These are phyloP conservation scores for Rhynchospora tenuis DNA, from an alignment of 176 grass and related monocot genomes.

Conservation along the genomic window DNA sequence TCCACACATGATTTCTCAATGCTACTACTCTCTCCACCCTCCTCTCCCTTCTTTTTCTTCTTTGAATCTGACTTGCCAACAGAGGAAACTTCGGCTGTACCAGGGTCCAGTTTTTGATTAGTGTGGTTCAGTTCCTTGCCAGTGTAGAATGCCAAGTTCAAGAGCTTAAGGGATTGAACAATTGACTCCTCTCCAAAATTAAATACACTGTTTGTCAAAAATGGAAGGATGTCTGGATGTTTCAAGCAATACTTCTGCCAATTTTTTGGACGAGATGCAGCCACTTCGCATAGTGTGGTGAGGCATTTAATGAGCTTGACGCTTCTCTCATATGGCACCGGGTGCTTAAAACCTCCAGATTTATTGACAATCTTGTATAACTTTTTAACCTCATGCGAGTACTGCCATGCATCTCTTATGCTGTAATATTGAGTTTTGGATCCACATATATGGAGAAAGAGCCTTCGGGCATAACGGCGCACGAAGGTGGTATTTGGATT, in stretches of 20 bases:
- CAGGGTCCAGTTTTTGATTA: conserved; percentile 46
- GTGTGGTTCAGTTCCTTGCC: conserved; percentile 66
- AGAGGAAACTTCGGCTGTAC: conserved; percentile 37
- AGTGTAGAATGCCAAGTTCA: conserved; percentile 90
- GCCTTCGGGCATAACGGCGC: conserved; percentile 90
- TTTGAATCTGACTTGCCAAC: conserved; percentile 59
- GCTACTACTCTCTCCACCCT: conserved; percentile 45
- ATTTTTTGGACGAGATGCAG: conserved; percentile 87
- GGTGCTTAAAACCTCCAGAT: conserved; percentile 81
- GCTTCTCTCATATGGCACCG: conserved; percentile 89
- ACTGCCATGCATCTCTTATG: conserved; percentile 87
- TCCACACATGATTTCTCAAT: conserved; percentile 84
- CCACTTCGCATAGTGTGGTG: conserved; percentile 72
- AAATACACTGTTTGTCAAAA: conserved; percentile 76
- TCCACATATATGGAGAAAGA: conserved; percentile 96
- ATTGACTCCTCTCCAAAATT: conserved; percentile 96
- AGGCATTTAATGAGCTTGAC: conserved; percentile 97
- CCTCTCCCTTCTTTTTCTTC: conserved; percentile 81
- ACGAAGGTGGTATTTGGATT: conserved; percentile 91
- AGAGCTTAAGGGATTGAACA: conserved; percentile 87
- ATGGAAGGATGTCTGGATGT: conserved; percentile 69
- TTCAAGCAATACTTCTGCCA: conserved; percentile 99
- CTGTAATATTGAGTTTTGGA: conserved; percentile 95
- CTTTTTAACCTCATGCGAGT: conserved; percentile 82
- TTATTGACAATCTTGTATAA: conserved; percentile 81